These are phyloP conservation scores for Brassica rapa DNA, from an alignment of 345 rosid genomes.

Conservation along the genomic window DNA sequence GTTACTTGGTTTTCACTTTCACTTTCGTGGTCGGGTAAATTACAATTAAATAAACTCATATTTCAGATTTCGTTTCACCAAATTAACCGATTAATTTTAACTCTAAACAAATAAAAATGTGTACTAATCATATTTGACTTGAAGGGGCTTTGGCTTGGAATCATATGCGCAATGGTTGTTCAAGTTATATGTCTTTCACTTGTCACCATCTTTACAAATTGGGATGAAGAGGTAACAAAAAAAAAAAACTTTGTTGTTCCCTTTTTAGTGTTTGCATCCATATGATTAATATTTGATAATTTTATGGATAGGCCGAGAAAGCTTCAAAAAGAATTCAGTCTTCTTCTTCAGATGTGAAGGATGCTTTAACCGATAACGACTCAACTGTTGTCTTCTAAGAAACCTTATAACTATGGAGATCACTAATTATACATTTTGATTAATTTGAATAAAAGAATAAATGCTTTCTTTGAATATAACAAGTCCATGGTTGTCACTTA, in stretches of 20 bases:
- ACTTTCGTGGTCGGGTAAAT: constrained; percentile 43
- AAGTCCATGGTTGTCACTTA: not conserved
- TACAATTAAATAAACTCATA: not conserved
- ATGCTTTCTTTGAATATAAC: not conserved
- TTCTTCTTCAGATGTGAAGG: not conserved
- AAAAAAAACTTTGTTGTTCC: not conserved
- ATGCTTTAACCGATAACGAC: not conserved
- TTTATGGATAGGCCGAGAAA: constrained; percentile 32
- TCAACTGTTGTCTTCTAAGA: constrained; percentile 22
- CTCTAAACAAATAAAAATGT: not conserved
- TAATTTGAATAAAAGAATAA: not conserved
- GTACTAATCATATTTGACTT: not conserved
- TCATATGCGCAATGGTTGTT: constrained; percentile 52
- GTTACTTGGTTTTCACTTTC: constrained; percentile 45
- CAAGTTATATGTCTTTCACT: constrained; percentile 37
- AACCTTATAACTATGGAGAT: not conserved
- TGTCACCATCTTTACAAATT: constrained; percentile 28
- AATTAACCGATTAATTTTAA: not conserved
- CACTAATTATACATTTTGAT: not conserved
- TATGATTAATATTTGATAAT: not conserved
- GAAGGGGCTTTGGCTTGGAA: constrained; percentile 47
- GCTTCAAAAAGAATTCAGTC: constrained; percentile 29
- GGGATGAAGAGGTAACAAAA: constrained; percentile 37
- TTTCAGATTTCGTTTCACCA: not conserved
- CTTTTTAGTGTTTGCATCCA: not conserved